These are phyloP conservation scores for Calonectria pauciramosa DNA, from an alignment of 2,329 filamentous ascomycete genomes.

Conservation along the genomic window DNA sequence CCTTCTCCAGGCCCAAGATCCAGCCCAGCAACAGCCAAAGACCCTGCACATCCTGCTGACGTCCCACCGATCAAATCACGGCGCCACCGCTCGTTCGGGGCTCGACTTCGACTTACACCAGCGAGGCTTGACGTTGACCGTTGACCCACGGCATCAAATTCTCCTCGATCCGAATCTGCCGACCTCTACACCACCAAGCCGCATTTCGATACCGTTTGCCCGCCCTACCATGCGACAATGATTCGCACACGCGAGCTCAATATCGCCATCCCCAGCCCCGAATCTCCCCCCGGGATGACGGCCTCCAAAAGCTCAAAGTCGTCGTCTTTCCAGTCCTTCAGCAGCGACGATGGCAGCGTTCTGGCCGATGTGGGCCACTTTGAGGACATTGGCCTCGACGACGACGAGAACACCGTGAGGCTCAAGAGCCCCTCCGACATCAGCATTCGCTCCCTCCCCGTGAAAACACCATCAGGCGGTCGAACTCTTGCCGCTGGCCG, in stretches of 20 bases:
- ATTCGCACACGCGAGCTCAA: slow-evolving; percentile 50
- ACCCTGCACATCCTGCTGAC: slow-evolving; percentile 28
- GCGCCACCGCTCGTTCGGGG: slow-evolving; percentile 29
- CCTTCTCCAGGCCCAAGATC: slow-evolving; percentile 39
- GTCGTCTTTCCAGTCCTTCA: slow-evolving; percentile 86
- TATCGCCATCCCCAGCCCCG: slow-evolving; percentile 50
- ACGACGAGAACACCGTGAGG: slow-evolving; percentile 66
- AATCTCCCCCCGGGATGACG: slow-evolving; percentile 73
- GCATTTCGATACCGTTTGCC: slow-evolving; percentile 27
- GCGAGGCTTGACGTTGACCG: slow-evolving; percentile 1
- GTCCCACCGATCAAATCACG: slow-evolving; percentile 39
- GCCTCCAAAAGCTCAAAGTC: slow-evolving; percentile 91
- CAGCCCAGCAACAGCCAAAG: slow-evolving; percentile 41
- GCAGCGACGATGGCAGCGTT: slow-evolving; percentile 79
- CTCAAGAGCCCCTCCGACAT: slow-evolving; percentile 64
- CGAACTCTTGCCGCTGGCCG: slow-evolving; percentile 50
- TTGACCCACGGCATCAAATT: neutral
- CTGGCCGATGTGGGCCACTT: slow-evolving; percentile 85
- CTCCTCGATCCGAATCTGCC: slow-evolving; percentile 14
- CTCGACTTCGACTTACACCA: slow-evolving; percentile 17
- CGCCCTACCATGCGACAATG: slow-evolving; percentile 51
- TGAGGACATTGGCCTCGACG: slow-evolving; percentile 91
- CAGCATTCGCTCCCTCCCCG: slow-evolving; percentile 52
- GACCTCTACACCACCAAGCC: slow-evolving; percentile 16
- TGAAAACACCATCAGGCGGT: slow-evolving; percentile 46